A percentile compares a stretch with the other conserved stretches of the same genome.
These are phyloP conservation scores for Mycena amicta DNA, from an alignment of 768 basidiomycete genomes.

Conservation along the genomic window DNA sequence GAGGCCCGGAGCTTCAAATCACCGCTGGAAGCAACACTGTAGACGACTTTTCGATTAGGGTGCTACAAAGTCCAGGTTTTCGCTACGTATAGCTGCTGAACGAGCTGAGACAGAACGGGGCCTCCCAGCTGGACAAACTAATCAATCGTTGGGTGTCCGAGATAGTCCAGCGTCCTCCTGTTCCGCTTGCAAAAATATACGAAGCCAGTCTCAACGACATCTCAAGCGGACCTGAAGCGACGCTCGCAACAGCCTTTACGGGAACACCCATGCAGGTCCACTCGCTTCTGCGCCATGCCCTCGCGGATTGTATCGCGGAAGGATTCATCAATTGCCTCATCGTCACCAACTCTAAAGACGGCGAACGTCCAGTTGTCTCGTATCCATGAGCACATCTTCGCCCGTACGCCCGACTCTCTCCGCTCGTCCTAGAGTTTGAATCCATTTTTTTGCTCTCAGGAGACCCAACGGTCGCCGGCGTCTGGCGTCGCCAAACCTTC, in stretches of 20 bases:
- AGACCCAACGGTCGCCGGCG: conserved; percentile 84
- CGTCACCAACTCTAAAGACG: conserved; percentile 82
- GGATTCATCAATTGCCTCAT: conserved; percentile 85
- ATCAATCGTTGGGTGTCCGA: conserved; percentile 91
- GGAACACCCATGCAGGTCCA: conserved; percentile 74
- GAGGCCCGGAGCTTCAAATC: conserved; percentile 47
- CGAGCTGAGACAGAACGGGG: conserved; percentile 59
- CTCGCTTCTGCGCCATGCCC: conserved; percentile 77
- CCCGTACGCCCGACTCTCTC: conserved; percentile 54
- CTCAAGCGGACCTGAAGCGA: conserved; percentile 47
- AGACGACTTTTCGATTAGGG: conserved; percentile 90
- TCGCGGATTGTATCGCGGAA: conserved; percentile 74
- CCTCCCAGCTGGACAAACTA: conserved; percentile 77
- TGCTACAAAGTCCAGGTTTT: conserved; percentile 33
- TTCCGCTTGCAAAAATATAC: conserved; percentile 53
- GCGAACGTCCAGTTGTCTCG: conserved; percentile 83
- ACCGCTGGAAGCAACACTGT: conserved; percentile 61
- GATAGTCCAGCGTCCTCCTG: conserved; percentile 59
- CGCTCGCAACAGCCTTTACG: conserved; percentile 40
- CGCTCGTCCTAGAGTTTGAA: neutral
- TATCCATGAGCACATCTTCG: conserved; percentile 87
- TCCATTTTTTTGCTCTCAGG: conserved; percentile 43
- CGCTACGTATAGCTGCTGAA: conserved; percentile 8
- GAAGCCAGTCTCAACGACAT: conserved; percentile 64
- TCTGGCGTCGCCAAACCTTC: conserved; percentile 90